phyloP scores from a whole-genome alignment of 179 eudicot genomes.

The Silene coronaria region DNA sequence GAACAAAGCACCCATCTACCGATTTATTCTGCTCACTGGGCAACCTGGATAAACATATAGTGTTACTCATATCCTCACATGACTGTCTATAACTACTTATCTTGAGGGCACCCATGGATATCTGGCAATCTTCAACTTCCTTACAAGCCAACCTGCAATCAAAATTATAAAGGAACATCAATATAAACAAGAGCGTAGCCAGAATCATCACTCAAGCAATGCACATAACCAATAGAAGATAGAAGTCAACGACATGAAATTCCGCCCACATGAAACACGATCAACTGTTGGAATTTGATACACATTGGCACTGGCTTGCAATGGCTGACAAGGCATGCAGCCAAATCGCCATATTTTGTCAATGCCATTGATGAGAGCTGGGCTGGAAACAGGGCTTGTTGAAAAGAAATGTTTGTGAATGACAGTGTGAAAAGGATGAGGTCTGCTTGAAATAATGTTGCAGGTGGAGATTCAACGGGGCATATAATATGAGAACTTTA shows the following conservation, averaged over 20 bases:
- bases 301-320: background rate
- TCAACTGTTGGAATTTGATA: background rate
- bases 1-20: conserved; percentile 39
- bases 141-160: conserved; percentile 41
- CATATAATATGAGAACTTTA: background rate
- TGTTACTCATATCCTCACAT: conserved; percentile 31
- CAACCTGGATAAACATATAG: conserved; percentile 43
- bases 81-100: conserved; percentile 31
- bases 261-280: background rate
- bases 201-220: background rate
- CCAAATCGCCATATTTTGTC: background rate
- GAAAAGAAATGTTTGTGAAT: background rate
- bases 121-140: conserved; percentile 38
- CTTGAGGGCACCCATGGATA: conserved; percentile 36
- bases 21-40: conserved; percentile 24
- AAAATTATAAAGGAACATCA: conserved; percentile 1
- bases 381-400: background rate
- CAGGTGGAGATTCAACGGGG: background rate
- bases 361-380: background rate
- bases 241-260: background rate
- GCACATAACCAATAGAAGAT: background rate
- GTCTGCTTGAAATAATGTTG: background rate
- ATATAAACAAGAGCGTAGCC: background rate
- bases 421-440: background rate
- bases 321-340: conserved; percentile 6